Percentiles rank a stretch among this genome's conserved stretches.
These are phyloP conservation scores for Adiantum capillusveneris DNA, from an alignment of 75 land plant genomes.

Conservation along the genomic window DNA sequence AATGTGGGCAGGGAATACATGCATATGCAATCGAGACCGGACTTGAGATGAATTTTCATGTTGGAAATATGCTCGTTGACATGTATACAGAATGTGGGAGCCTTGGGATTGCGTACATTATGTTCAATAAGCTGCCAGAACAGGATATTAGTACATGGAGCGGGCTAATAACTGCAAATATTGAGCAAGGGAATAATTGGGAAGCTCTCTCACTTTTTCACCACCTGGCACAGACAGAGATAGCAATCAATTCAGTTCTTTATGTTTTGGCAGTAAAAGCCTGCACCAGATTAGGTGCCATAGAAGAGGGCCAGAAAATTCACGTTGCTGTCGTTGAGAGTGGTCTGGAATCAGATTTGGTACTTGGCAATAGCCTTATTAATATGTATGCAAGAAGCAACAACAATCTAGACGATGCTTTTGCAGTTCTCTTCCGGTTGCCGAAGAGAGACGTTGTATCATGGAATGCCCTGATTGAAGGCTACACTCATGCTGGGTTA, in stretches of 20 bases:
- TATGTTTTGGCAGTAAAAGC: neutral
- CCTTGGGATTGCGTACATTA: neutral
- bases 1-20: no score
- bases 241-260: neutral
- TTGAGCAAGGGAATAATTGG: neutral
- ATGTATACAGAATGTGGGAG: slow-evolving; percentile 18
- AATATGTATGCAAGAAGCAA: slow-evolving; percentile 62
- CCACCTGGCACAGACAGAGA: neutral
- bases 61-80: slow-evolving; percentile 23
- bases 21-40: no score
- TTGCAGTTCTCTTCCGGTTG: slow-evolving; percentile 27
- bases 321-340: neutral
- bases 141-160: neutral
- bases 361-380: slow-evolving; percentile 31
- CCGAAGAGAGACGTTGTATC: slow-evolving; percentile 41
- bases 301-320: neutral
- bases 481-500: slow-evolving; percentile 41
- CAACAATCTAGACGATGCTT: slow-evolving; percentile 30
- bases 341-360: neutral
- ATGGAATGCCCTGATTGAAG: slow-evolving; percentile 57
- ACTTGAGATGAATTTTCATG: slow-evolving; percentile 10
- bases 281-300: neutral
- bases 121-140: neutral
- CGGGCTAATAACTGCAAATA: neutral
- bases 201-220: neutral